Base-by-base conservation (phyloP, 495 filamentous ascomycete species). In the Physcia stellaris region DNA sequence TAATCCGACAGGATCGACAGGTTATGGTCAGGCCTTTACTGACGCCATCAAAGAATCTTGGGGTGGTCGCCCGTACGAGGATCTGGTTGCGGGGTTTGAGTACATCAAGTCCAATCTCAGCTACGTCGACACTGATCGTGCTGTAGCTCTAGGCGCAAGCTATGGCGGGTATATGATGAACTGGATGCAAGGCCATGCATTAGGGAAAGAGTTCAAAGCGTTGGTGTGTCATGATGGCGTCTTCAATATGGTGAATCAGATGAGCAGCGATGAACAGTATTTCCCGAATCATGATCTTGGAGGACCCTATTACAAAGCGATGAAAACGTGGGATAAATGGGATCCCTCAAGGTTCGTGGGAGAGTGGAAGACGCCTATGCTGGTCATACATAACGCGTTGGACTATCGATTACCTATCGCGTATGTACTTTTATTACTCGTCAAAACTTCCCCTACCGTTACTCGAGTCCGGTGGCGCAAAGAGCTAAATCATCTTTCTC, bases 141-240 rank as follows among this genome's bases (percentile, higher is more conserved):
- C 83, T 0, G 85, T 94, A 3, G 85, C 82, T 2, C 59, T 86
- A 0, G 86, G 86, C 4, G 86, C 85, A 3, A 82, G 76, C 0
- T 94, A 87, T 48, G 83, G 83, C n/a, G 84, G 86, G 11, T 93
- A 74, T 52, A 86, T 86, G 83, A 75, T 83, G 52, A 86, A 67
- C 44, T 71, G 67, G 67, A 69, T 71, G 11, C 67, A 71, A 38
- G 67, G 67, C 11, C 64, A 71, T 24, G 46, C 56, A 2, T 54
- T 72, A 7, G 66, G 64, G 2, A 45, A 48, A 17, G 39, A 42
- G 7, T 52, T 46, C 40, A 48, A 30, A 55, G 86, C 86, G 2
- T 70, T 93, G 1, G 85, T 93, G 6, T 86, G 80, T 42, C 88
- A 96, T 56, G 88, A 94, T 55, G 87, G 87, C 24, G 75, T 88